Evolutionary conservation across 768 basidiomycete species (phyloP).

Genomic region (Hortiboletus flavorubellus): DNA sequence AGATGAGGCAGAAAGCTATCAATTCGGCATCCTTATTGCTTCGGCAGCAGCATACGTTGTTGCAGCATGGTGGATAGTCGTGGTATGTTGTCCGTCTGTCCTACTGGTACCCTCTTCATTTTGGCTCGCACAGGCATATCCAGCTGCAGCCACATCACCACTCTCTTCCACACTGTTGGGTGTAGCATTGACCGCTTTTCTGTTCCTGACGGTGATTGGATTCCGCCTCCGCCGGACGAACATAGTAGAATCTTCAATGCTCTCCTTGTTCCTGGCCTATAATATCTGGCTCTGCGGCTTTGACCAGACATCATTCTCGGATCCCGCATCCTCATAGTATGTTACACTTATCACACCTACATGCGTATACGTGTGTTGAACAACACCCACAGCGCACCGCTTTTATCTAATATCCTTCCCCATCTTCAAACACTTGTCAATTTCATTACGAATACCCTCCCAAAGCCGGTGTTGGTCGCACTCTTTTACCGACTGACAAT

Average conservation of each 20-base stretch:
- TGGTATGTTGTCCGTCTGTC: constrained; percentile 44
- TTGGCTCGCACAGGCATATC: constrained; percentile 57
- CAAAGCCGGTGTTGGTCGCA: constrained; percentile 78
- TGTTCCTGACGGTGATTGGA: constrained; percentile 90
- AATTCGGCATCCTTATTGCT: constrained; percentile 72
- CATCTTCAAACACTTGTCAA: constrained; percentile 77
- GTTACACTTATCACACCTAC: constrained; percentile 26
- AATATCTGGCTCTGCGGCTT: constrained; percentile 89
- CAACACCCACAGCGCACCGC: constrained; percentile 52
- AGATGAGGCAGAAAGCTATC: constrained; percentile 68
- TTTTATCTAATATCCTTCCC: constrained; percentile 75
- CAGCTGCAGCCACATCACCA: constrained; percentile 77
- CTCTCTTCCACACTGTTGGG: constrained; percentile 88
- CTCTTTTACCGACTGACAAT: constrained; percentile 78
- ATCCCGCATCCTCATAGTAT: constrained; percentile 76
- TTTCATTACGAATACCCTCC: constrained; percentile 81
- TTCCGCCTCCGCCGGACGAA: constrained; percentile 87
- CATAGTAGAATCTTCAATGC: constrained; percentile 85
- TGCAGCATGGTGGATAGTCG: constrained; percentile 85
- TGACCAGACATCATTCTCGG: constrained; percentile 67
- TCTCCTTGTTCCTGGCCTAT: constrained; percentile 86
- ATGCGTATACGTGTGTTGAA: constrained; percentile 3
- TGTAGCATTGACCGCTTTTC: constrained; percentile 79
- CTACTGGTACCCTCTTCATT: constrained; percentile 7
- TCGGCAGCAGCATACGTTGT: constrained; percentile 77